phyloP scores from a whole-genome alignment of 1,139 yeast species.

The Geotrichum restrictum region DNA sequence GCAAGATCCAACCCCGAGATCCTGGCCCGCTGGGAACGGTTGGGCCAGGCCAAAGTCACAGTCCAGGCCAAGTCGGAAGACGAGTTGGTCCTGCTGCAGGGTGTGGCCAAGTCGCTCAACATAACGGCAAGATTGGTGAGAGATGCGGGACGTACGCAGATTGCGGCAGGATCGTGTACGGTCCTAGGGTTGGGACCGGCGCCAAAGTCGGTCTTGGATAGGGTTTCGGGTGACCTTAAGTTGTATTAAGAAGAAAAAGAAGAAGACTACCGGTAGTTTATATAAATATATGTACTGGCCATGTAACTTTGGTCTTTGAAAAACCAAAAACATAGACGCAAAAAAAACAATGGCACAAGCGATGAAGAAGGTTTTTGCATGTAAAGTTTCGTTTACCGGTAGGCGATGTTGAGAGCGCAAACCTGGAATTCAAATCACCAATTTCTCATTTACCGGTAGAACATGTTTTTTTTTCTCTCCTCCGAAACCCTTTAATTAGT shows the following conservation, averaged over 20 bases:
- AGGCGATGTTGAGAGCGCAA: too few species aligned
- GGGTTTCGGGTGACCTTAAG: conserved; percentile 73
- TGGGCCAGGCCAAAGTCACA: conserved; percentile 95
- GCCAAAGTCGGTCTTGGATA: conserved; percentile 76
- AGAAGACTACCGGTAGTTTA: background rate
- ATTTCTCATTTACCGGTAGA: too few species aligned
- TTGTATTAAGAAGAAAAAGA: conserved; percentile 55
- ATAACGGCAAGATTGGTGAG: conserved; percentile 76
- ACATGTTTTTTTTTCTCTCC: too few species aligned
- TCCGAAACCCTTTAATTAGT: too few species aligned
- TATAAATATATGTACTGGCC: background rate
- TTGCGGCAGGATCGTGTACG: conserved; percentile 91
- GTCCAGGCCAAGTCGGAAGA: conserved; percentile 70
- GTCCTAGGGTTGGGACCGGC: conserved; percentile 97
- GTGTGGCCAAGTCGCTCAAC: conserved; percentile 75
- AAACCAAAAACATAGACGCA: background rate
- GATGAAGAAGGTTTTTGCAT: background rate
- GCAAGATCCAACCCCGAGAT: conserved; percentile 40
- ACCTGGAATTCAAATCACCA: too few species aligned
- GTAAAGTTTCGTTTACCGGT: too few species aligned
- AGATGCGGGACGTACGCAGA: conserved; percentile 96
- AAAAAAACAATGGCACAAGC: background rate
- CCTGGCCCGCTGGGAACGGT: conserved; percentile 69
- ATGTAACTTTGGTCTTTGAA: background rate
- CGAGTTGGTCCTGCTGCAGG: conserved; percentile 71